phyloP scores from a whole-genome alignment of 2,329 filamentous ascomycete genomes.

The Fusarium clavum region DNA sequence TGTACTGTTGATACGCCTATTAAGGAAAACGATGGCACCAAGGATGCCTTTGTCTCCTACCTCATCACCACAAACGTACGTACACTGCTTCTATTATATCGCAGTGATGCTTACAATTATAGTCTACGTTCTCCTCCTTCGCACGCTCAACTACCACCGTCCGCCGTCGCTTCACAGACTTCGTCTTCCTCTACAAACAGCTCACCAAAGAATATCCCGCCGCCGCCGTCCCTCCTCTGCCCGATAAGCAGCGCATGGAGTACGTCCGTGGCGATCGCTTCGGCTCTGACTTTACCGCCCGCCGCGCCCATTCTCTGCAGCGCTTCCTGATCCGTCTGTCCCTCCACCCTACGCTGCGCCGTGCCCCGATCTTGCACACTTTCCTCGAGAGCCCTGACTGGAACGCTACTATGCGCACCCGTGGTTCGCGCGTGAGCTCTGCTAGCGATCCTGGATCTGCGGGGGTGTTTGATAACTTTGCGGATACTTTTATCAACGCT shows the following conservation, averaged over 20 bases:
- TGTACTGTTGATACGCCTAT: slow-evolving; percentile 85
- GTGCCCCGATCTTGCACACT: slow-evolving; percentile 82
- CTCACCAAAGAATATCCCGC: slow-evolving; percentile 89
- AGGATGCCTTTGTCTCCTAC: slow-evolving; percentile 97
- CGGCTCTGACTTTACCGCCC: slow-evolving; percentile 88
- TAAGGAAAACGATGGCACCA: slow-evolving; percentile 96
- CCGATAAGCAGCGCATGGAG: slow-evolving; percentile 99
- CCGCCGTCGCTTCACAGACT: slow-evolving; percentile 95
- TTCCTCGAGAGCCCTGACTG: slow-evolving; percentile 95
- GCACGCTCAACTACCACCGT: slow-evolving; percentile 82
- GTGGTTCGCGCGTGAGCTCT: slow-evolving; percentile 73
- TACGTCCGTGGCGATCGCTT: slow-evolving; percentile 98
- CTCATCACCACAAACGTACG: slow-evolving; percentile 87
- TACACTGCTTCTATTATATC: neutral
- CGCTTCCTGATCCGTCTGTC: slow-evolving; percentile 89
- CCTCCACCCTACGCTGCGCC: slow-evolving; percentile 87
- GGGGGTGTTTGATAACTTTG: slow-evolving; percentile 93
- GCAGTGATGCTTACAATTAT: slow-evolving; percentile 9
- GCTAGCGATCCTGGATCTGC: slow-evolving; percentile 62
- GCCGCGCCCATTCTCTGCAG: slow-evolving; percentile 89
- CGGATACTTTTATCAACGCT: slow-evolving; percentile 95
- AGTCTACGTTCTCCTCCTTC: slow-evolving; percentile 96
- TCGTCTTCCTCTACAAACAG: slow-evolving; percentile 94
- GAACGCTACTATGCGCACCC: slow-evolving; percentile 93
- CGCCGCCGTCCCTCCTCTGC: slow-evolving; percentile 91